Evolutionary conservation across 805 yeast species (phyloP), one percentile per base, ranked within the genome.

Genomic region (Saccharomycopsis malanga): DNA sequence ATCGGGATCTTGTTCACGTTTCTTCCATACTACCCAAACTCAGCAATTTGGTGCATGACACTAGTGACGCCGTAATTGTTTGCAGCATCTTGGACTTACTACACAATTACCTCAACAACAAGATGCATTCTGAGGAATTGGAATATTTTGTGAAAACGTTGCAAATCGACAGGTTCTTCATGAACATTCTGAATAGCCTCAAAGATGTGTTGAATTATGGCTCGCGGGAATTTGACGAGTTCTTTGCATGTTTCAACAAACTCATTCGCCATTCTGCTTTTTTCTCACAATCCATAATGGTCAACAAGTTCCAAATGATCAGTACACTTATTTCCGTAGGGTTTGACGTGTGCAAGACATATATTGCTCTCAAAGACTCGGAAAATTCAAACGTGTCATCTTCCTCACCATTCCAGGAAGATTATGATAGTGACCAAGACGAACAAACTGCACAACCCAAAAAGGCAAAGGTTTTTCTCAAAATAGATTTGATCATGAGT

Each of bases 171-270:
- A 18, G 15, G 17, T 24, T 15, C 9, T 17, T 10, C 14, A 24
- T 12, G 9, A 21, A 23, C 12, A 20, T 12, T 17, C 20, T 23
- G 9, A 23, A 7, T 9, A 14, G 6, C 17, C 14, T 30, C 17
- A 15, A 36, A 14, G 29, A 24, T 36, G 29, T 22, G 7, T 29
- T 34, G n/a, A 34, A 14, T 18, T 15, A 29, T 34, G 14, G 12
- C 43, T 35, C n/a, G 17, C 32, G n/a, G 45, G 20, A 10, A 17
- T 42, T 34, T 32, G 42, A 20, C 4, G 41, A 34, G 27, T 43
- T 43, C 35, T n/a, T 23, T 12, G 14, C 2, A 7, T 21, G 24
- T 24, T 37, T 37, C 15, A 18, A 9, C 15, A 37, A 37, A 37
- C 41, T 21, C 29, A 14, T n/a, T 18, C 12, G 25, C 29, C 7